Conservation (phyloP, 176 grass and related monocot species). For the Triticum urartu region DNA sequence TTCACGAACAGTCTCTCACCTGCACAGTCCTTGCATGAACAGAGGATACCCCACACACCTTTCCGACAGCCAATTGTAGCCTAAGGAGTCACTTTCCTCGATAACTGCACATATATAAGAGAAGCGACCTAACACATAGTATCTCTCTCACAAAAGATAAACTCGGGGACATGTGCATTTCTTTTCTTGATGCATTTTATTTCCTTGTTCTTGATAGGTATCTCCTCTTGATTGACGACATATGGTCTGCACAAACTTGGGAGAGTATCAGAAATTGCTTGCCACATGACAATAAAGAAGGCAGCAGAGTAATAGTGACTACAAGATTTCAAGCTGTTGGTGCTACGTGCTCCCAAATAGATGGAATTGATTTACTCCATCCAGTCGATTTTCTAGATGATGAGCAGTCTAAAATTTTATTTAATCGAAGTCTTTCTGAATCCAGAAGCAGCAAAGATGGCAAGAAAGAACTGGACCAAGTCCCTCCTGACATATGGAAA, state of each 20-base stretch:
- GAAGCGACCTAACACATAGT: too few species aligned
- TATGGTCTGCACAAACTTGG: neutral
- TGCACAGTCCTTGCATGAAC: too few species aligned
- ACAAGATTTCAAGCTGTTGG: slow-evolving; percentile 16
- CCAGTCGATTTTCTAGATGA: neutral
- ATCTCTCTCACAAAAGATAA: too few species aligned
- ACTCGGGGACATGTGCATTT: too few species aligned
- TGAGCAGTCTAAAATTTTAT: neutral
- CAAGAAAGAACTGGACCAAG: neutral
- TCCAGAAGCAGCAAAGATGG: neutral
- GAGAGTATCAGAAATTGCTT: neutral
- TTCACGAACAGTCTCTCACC: too few species aligned
- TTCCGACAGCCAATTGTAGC: too few species aligned
- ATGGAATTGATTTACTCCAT: neutral
- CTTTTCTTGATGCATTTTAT: neutral
- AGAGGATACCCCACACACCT: too few species aligned
- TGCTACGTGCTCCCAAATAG: neutral
- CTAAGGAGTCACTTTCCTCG: too few species aligned
- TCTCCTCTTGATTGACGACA: neutral
- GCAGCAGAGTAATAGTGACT: neutral
- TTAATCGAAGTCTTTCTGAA: neutral
- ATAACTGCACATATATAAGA: too few species aligned
- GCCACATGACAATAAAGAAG: neutral
- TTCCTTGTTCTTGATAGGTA: neutral
- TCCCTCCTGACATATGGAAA: neutral